Evolutionary conservation across 305 asterid species (phyloP).

Genomic region (Solanum hybrid): DNA sequence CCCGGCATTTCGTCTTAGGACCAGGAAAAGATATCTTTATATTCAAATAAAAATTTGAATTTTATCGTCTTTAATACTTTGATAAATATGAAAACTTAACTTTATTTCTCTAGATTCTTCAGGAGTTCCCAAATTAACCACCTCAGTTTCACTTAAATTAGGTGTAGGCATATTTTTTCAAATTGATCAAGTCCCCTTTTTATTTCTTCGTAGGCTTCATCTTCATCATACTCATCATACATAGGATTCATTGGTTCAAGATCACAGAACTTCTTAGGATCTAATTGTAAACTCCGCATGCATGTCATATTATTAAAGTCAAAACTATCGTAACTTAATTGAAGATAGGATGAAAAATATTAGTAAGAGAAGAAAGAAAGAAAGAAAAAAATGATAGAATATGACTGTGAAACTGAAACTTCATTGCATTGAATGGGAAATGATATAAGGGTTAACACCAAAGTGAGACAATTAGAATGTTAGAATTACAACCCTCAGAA

Average conservation of each 20-base stretch:
- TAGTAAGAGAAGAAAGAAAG: neutral
- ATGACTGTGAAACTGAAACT: neutral
- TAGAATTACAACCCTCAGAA: neutral
- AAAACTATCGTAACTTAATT: neutral
- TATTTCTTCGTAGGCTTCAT: neutral
- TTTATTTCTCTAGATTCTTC: neutral
- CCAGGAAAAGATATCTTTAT: no score
- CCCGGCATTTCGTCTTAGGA: no score
- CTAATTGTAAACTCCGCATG: neutral
- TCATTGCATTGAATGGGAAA: neutral
- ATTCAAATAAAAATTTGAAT: no score
- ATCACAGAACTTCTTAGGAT: neutral
- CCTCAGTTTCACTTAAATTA: neutral
- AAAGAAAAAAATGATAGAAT: neutral
- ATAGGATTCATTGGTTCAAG: neutral
- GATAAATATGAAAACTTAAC: neutral
- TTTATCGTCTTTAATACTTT: neutral
- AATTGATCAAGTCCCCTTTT: neutral
- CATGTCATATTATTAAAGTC: neutral
- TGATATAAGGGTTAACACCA: no score
- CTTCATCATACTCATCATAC: neutral
- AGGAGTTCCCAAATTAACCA: neutral
- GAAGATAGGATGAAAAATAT: neutral
- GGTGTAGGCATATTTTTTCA: neutral
- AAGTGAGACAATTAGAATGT: neutral